phyloP scores from a whole-genome alignment of 2,329 filamentous ascomycete species.

The Cladosporium halotolerans region DNA sequence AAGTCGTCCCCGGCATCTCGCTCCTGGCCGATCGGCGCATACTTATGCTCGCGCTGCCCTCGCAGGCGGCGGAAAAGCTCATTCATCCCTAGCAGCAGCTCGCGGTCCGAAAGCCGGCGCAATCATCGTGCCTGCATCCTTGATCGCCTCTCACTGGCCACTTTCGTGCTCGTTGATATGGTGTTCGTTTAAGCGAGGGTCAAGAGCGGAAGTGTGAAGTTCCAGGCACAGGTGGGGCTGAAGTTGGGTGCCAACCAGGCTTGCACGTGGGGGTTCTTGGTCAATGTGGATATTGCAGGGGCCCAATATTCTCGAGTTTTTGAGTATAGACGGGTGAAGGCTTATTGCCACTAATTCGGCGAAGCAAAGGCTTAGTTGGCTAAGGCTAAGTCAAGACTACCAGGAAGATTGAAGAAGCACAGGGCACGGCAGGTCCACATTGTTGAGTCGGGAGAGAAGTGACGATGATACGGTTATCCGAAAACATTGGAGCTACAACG shows the following conservation, averaged over 20 bases:
- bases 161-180: too few species aligned
- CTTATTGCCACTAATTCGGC: not conserved
- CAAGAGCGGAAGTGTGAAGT: too few species aligned
- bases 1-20: not conserved
- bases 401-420: too few species aligned
- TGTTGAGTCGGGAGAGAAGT: not conserved
- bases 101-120: not conserved
- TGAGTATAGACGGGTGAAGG: too few species aligned
- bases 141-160: not conserved
- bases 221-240: too few species aligned
- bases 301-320: too few species aligned
- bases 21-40: conserved; percentile 3
- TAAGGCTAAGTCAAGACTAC: conserved; percentile 1
- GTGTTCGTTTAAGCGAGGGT: too few species aligned
- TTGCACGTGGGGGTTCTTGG: too few species aligned
- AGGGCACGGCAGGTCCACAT: too few species aligned
- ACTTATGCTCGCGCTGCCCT: conserved; percentile 10
- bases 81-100: conserved; percentile 1
- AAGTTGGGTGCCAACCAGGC: too few species aligned
- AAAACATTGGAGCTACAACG: not conserved
- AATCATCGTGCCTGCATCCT: not conserved
- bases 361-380: not conserved
- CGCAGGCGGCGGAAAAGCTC: conserved; percentile 8
- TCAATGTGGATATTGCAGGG: too few species aligned
- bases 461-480: not conserved